phyloP scores from a whole-genome alignment of 2,329 filamentous ascomycete genomes.

The Fusarium aywerte region DNA sequence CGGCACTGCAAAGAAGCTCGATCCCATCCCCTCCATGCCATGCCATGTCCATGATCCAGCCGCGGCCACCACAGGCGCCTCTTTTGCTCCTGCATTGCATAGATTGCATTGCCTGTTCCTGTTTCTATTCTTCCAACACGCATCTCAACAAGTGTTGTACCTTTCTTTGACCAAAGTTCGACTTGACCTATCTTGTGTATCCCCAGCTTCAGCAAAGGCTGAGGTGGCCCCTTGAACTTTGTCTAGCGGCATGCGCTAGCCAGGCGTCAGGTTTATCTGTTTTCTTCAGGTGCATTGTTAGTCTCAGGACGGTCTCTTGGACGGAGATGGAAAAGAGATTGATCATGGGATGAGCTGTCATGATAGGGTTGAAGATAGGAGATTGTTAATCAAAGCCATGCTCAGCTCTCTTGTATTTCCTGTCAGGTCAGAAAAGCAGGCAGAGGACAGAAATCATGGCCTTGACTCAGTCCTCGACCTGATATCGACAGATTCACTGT shows the following conservation, averaged over 20 bases:
- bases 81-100: constrained; percentile 12
- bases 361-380: constrained; percentile 13
- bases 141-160: not conserved
- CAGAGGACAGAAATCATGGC: not conserved
- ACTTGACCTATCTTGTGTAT: not conserved
- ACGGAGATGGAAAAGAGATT: constrained; percentile 24
- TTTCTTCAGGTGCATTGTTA: constrained; percentile 35
- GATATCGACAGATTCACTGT: constrained; percentile 3
- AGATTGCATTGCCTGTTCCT: constrained; percentile 12
- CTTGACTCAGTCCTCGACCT: not conserved
- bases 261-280: constrained; percentile 8
- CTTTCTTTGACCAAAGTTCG: constrained; percentile 4
- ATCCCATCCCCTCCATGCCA: constrained; percentile 13
- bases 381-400: constrained; percentile 13
- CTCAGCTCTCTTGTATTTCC: not conserved
- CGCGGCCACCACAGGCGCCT: constrained; percentile 42
- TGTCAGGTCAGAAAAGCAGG: not conserved
- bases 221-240: constrained; percentile 28
- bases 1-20: constrained; percentile 31
- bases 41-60: constrained; percentile 13
- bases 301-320: constrained; percentile 27
- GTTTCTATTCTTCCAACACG: constrained; percentile 18
- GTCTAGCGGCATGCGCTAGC: constrained; percentile 29
- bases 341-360: constrained; percentile 20
- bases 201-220: constrained; percentile 3